Evolutionary conservation across 2,329 filamentous ascomycete species (phyloP), one percentile per base, ranked within the genome.

Genomic region (Diaporthe australafricana): DNA sequence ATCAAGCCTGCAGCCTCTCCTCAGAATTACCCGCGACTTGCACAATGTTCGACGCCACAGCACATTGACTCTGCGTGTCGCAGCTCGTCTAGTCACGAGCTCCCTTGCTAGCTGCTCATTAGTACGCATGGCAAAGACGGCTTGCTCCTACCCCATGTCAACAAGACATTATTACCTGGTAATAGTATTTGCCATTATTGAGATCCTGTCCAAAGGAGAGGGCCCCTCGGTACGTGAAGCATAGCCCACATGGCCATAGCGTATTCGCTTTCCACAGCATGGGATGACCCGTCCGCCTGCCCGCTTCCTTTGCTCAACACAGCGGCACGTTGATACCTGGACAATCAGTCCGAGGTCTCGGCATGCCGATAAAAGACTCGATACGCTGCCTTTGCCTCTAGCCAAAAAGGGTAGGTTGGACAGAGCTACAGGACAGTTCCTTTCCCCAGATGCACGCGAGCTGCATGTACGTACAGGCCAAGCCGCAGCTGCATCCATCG

Each of bases 1-100:
- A 73, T 75, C 74, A 75, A 67, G 65, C 42, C 70, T 74, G 73
- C 74, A 76, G 71, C 56, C 55, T 47, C 30, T 70, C 65, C 72
- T 70, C 55, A 63, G 47, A 56, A 72, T 70, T 72, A 73, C 72
- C 75, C 72, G 73, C 69, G 68, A 45, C 71, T 72, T 73, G 71
- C 75, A 72, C 67, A 66, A 71, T 67, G 67, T 70, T 69, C 48
- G 63, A 47, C 65, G 53, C 72, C 74, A 72, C 71, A 70, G 67
- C 56, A 70, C 55, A 53, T 55, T 65, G 50, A 53, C 62, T 68
- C 38, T 63, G 57, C 71, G 66, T 68, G 62, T 47, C 48, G 67
- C 70, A 66, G 50, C 60, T 53, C 57, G 32, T 47, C 50, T 57
- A 52, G 63, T 62, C 56, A 71, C 63, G 60, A 71, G 69, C 69